Conservation (phyloP, 495 filamentous ascomycete genomes). For the Daldinia loculata region DNA sequence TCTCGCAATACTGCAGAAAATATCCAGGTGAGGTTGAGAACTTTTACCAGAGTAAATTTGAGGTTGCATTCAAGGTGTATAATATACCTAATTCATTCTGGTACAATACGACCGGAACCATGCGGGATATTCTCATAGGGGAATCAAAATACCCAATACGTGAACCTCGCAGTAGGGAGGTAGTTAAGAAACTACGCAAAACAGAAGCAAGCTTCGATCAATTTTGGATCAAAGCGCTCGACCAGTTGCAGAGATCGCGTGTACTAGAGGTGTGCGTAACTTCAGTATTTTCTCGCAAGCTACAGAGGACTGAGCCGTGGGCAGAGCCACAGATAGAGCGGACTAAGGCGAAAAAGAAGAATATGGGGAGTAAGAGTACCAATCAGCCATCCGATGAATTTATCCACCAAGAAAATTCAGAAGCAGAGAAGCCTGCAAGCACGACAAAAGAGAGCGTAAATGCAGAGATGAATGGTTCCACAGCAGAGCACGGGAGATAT, state of each 20-base stretch:
- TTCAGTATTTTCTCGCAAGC: not conserved
- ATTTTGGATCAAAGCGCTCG: constrained; percentile 6
- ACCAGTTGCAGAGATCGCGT: not conserved
- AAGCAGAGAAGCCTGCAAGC: not conserved
- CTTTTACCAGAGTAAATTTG: not conserved
- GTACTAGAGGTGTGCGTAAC: not conserved
- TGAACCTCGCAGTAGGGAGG: not conserved
- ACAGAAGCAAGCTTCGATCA: not conserved
- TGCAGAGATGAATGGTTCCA: not conserved
- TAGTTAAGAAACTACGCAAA: not conserved
- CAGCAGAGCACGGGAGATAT: not conserved
- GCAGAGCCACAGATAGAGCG: not conserved
- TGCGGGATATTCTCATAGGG: not conserved
- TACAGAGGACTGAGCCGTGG: constrained; percentile 11
- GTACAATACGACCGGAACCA: not conserved
- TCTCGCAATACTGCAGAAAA: not conserved
- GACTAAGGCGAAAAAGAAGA: not conserved
- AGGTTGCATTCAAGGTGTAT: not conserved
- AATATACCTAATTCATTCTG: not conserved
- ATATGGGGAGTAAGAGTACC: not conserved
- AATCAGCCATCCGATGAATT: not conserved
- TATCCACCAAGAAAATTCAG: not conserved
- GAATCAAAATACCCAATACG: not conserved
- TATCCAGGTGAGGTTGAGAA: not conserved
- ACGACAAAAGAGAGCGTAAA: not conserved